Percentiles rank a stretch among this genome's conserved stretches.
phyloP scores from a whole-genome alignment of 768 basidiomycete species.

The Lactarius akahatsu region DNA sequence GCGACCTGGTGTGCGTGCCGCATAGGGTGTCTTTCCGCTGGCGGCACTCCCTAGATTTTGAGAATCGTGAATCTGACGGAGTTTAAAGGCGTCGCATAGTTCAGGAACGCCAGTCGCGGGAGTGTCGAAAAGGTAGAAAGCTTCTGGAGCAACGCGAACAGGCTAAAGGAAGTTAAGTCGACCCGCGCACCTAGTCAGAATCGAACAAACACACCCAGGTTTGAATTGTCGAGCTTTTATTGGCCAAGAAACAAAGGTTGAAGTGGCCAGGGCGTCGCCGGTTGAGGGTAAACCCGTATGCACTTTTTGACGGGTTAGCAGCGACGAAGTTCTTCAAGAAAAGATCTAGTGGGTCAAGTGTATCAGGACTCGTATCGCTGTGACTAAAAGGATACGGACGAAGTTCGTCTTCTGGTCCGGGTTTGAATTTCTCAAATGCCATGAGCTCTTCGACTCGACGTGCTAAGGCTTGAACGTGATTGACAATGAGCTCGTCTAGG shows the following conservation, averaged over 20 bases:
- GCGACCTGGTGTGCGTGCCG: slow-evolving; percentile 76
- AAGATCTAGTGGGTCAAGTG: slow-evolving; percentile 51
- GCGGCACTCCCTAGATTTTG: slow-evolving; percentile 52
- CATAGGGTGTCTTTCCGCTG: slow-evolving; percentile 80
- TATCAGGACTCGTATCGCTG: slow-evolving; percentile 8
- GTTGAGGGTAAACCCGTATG: slow-evolving; percentile 94
- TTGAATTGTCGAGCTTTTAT: slow-evolving; percentile 85
- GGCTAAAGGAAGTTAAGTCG: slow-evolving; percentile 47
- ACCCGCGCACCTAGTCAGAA: background rate
- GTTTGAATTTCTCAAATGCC: slow-evolving; percentile 94
- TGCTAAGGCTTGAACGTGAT: slow-evolving; percentile 92
- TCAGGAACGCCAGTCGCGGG: slow-evolving; percentile 89
- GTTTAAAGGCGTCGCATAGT: slow-evolving; percentile 95
- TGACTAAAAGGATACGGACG: slow-evolving; percentile 54
- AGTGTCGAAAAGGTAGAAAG: slow-evolving; percentile 88
- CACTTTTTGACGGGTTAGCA: slow-evolving; percentile 91
- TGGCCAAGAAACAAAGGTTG: slow-evolving; percentile 89
- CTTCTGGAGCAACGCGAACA: slow-evolving; percentile 82
- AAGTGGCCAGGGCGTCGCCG: slow-evolving; percentile 90
- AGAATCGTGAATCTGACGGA: slow-evolving; percentile 77
- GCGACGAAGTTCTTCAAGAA: slow-evolving; percentile 88
- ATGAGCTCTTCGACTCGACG: slow-evolving; percentile 92
- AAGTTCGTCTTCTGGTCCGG: slow-evolving; percentile 82
- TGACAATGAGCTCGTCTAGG: slow-evolving; percentile 95
- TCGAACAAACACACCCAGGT: slow-evolving; percentile 70